Conservation (phyloP, 768 basidiomycete genomes). For the Suillus hirtellus region DNA sequence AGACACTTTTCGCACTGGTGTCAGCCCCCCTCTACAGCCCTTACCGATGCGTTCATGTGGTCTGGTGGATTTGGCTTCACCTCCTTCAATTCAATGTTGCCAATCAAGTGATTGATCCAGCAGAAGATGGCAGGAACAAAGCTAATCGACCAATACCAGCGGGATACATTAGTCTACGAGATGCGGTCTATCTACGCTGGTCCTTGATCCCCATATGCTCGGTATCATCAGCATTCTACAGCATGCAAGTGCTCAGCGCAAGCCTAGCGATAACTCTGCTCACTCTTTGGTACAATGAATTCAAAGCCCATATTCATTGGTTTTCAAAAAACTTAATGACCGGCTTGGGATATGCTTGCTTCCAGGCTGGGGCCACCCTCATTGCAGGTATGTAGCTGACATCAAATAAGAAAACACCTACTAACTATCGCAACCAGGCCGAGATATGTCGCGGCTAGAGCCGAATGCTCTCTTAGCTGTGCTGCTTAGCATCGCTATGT, state of each 20-base stretch:
- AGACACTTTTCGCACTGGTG: slow-evolving; percentile 37
- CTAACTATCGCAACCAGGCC: slow-evolving; percentile 23
- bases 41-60: slow-evolving; percentile 25
- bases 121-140: slow-evolving; percentile 47
- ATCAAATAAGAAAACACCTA: background rate
- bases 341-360: slow-evolving; percentile 37
- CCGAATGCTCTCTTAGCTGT: slow-evolving; percentile 31
- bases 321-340: slow-evolving; percentile 36
- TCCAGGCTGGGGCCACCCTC: slow-evolving; percentile 40
- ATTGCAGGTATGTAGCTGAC: slow-evolving; percentile 32
- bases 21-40: slow-evolving; percentile 33
- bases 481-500: slow-evolving; percentile 32
- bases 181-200: slow-evolving; percentile 41
- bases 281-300: slow-evolving; percentile 34
- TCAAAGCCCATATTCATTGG: slow-evolving; percentile 29
- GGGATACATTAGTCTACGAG: slow-evolving; percentile 38
- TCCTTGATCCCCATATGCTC: slow-evolving; percentile 36
- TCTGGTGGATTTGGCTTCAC: slow-evolving; percentile 50
- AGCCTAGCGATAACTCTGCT: slow-evolving; percentile 27
- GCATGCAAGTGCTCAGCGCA: slow-evolving; percentile 10
- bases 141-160: slow-evolving; percentile 47
- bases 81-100: slow-evolving; percentile 45
- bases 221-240: slow-evolving; percentile 34
- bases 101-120: slow-evolving; percentile 42
- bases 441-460: slow-evolving; percentile 25